A percentile compares a stretch with the other conserved stretches of the same genome.
Evolutionary conservation across 208 protist genomes (phyloP).

Genomic region (Leishmania gerbilli): DNA sequence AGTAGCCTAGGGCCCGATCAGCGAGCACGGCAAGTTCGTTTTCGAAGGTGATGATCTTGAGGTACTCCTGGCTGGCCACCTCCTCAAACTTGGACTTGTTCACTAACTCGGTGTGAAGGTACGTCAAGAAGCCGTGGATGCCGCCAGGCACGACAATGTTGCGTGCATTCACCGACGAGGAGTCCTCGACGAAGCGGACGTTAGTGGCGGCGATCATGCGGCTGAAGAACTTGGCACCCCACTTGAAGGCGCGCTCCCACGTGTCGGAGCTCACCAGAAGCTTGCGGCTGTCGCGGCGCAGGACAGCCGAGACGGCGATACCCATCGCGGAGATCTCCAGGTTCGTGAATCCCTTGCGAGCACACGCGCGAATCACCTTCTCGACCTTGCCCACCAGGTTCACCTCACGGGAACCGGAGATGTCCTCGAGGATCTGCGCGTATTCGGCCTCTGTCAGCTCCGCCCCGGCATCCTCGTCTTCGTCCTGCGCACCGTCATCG

Average conservation of each 20-base stretch:
- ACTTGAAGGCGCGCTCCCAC: constrained; percentile 53
- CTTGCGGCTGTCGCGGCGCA: constrained; percentile 52
- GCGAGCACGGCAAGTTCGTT: constrained; percentile 70
- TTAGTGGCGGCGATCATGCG: constrained; percentile 42
- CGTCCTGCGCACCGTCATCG: constrained; percentile 38
- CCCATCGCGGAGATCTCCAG: constrained; percentile 58
- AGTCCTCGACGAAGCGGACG: constrained; percentile 46
- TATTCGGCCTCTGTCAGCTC: constrained; percentile 37
- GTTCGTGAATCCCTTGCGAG: constrained; percentile 39
- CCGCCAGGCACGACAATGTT: constrained; percentile 52
- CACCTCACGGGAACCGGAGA: constrained; percentile 30
- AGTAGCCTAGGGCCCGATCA: constrained; percentile 65
- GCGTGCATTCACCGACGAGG: constrained; percentile 28
- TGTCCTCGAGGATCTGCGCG: constrained; percentile 29
- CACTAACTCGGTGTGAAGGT: constrained; percentile 52
- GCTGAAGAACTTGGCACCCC: constrained; percentile 38
- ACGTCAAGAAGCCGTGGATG: constrained; percentile 49
- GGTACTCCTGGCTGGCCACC: constrained; percentile 46
- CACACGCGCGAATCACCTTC: constrained; percentile 50
- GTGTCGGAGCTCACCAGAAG: constrained; percentile 48
- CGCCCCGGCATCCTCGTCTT: constrained; percentile 26
- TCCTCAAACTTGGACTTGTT: constrained; percentile 60
- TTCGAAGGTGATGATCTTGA: constrained; percentile 61
- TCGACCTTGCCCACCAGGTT: constrained; percentile 46
- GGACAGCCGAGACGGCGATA: constrained; percentile 41